Conservation (phyloP, 164 flowering plant genomes). For the Berberis thunbergii region DNA sequence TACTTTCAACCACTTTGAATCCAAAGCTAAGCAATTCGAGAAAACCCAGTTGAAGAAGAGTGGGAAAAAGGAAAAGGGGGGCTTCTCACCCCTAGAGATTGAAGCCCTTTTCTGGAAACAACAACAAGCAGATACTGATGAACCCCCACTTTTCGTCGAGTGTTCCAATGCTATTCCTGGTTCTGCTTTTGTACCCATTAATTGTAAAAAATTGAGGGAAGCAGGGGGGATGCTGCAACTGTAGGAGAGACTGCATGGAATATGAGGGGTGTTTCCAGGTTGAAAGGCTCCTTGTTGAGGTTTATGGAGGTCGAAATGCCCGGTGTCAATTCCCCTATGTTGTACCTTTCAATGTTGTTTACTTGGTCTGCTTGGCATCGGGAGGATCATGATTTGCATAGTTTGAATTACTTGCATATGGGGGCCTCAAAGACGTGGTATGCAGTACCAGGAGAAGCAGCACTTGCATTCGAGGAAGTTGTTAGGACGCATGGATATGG, state of each 20-base stretch:
- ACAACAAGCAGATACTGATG: conserved; percentile 46
- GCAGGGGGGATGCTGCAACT: too few relatives aligned
- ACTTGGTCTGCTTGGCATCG: conserved; percentile 99
- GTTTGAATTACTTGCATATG: conserved; percentile 89
- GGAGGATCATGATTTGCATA: conserved; percentile 95
- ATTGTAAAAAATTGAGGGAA: conserved; percentile 40
- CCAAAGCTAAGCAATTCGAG: conserved; percentile 79
- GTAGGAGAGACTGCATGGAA: conserved; percentile 62
- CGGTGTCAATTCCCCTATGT: conserved; percentile 96
- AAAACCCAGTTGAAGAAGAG: conserved; percentile 40
- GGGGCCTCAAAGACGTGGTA: conserved; percentile 98
- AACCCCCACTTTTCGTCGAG: conserved; percentile 71
- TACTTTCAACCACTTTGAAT: conserved; percentile 64
- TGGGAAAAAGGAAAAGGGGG: conserved; percentile 25
- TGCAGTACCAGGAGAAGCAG: conserved; percentile 89
- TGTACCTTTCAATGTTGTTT: conserved; percentile 90
- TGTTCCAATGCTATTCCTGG: conserved; percentile 98
- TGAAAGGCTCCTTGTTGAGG: conserved; percentile 73
- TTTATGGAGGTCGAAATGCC: conserved; percentile 98
- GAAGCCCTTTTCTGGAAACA: conserved; percentile 86
- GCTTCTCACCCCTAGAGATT: conserved; percentile 45
- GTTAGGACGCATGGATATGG: conserved; percentile 79
- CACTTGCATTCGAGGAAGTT: conserved; percentile 88
- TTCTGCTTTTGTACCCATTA: conserved; percentile 54
- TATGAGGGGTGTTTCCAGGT: conserved; percentile 82